These are phyloP conservation scores for Dryas drummondii DNA, from an alignment of 306 rosid species.

Conservation along the genomic window DNA sequence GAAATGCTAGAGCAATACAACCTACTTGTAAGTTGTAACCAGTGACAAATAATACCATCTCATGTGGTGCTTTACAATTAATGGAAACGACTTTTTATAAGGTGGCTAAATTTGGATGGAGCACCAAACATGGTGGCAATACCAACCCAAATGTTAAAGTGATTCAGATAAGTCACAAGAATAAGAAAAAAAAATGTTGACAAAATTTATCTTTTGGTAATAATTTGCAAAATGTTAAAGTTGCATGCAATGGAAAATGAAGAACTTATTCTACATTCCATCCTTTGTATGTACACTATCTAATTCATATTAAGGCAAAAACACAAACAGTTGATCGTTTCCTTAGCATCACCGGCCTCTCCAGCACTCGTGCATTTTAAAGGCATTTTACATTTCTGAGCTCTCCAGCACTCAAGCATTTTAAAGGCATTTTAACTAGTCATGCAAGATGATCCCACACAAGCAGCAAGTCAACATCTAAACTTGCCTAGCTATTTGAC, in stretches of 20 bases:
- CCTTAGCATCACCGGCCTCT: background rate
- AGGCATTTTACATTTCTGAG: background rate
- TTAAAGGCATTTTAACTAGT: background rate
- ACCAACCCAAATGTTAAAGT: background rate
- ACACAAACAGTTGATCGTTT: too few relatives aligned
- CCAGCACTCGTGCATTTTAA: background rate
- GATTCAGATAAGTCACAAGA: background rate
- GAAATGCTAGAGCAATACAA: background rate
- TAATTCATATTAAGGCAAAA: background rate
- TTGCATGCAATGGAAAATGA: background rate
- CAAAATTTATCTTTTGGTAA: background rate
- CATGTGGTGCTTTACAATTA: too few relatives aligned
- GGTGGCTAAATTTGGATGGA: background rate
- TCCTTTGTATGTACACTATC: background rate
- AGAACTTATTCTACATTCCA: background rate
- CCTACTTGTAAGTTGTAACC: background rate
- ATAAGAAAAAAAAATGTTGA: background rate
- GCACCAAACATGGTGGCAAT: background rate
- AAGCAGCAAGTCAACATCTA: background rate
- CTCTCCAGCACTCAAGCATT: background rate
- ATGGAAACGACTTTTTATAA: background rate
- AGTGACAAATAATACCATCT: background rate
- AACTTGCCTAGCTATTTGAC: background rate
- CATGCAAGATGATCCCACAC: background rate
- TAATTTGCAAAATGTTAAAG: background rate